These are phyloP conservation scores for Cladosporium sp. DNA, from an alignment of 2,329 filamentous ascomycete genomes.

Conservation along the genomic window DNA sequence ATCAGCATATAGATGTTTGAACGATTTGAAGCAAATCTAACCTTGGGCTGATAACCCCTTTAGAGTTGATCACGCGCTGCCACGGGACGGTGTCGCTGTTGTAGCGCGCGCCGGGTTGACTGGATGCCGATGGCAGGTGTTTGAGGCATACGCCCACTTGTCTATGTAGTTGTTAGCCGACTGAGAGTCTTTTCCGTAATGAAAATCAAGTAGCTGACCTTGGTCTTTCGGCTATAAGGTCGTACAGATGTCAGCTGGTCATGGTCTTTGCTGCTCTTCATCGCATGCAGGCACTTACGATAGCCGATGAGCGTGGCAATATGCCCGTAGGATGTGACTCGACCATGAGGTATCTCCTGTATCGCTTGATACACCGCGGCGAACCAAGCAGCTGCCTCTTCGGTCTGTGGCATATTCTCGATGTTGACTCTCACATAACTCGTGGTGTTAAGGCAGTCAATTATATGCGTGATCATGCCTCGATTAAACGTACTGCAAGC, in stretches of 20 bases:
- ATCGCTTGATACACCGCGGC: constrained; percentile 76
- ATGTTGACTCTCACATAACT: constrained; percentile 14
- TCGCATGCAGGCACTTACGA: constrained; percentile 49
- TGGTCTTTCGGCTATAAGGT: constrained; percentile 41
- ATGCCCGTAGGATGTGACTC: constrained; percentile 83
- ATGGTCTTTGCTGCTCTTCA: not conserved
- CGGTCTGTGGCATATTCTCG: constrained; percentile 62
- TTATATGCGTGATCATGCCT: too few species aligned
- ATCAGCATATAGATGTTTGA: too few species aligned
- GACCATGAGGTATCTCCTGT: constrained; percentile 77
- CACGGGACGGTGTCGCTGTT: constrained; percentile 81
- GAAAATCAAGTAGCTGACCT: constrained; percentile 30
- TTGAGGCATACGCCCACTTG: constrained; percentile 92
- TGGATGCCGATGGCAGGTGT: constrained; percentile 60
- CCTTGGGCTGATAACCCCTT: constrained; percentile 82
- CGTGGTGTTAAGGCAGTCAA: not conserved
- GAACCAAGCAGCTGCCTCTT: constrained; percentile 73
- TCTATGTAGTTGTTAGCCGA: constrained; percentile 34
- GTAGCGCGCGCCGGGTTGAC: constrained; percentile 49
- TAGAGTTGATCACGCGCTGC: constrained; percentile 89
- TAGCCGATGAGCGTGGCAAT: constrained; percentile 69
- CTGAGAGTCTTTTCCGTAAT: not conserved
- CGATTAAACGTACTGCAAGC: not conserved
- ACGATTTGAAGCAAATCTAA: too few species aligned
- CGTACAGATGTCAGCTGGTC: not conserved